phyloP scores from a whole-genome alignment of 129 eudicot genomes.

The Pseudognaphalium luteoalbum region DNA sequence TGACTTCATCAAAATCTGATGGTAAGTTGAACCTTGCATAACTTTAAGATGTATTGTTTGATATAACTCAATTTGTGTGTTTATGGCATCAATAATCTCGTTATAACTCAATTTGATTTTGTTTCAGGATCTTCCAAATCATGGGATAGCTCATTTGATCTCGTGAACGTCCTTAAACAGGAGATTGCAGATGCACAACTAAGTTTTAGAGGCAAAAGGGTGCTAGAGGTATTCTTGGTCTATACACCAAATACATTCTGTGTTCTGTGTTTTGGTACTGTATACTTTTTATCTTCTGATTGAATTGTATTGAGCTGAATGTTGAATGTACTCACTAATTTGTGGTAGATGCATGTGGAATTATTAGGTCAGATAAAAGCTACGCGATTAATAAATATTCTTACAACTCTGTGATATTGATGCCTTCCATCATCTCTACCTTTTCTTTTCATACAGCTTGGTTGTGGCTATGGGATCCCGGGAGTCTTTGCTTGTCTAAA shows the following conservation, averaged over 20 bases:
- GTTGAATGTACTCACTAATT: constrained; percentile 1
- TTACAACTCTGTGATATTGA: background rate
- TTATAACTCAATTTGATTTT: constrained; percentile 7
- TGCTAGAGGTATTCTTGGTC: constrained; percentile 56
- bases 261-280: constrained; percentile 7
- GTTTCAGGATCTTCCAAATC: constrained; percentile 60
- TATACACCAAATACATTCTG: background rate
- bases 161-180: constrained; percentile 65
- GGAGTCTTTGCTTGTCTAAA: constrained; percentile 82
- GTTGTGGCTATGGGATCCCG: constrained; percentile 68
- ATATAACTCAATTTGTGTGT: background rate
- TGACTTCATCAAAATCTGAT: constrained; percentile 61
- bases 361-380: constrained; percentile 5
- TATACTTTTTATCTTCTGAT: constrained; percentile 8
- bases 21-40: constrained; percentile 41
- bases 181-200: constrained; percentile 87
- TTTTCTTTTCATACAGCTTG: constrained; percentile 43
- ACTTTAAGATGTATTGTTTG: background rate
- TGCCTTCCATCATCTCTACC: background rate
- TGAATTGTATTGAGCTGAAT: background rate
- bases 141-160: constrained; percentile 75
- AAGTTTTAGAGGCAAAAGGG: constrained; percentile 85
- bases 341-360: background rate
- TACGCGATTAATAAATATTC: constrained; percentile 3
- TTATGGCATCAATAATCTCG: constrained; percentile 3